Percentiles rank a stretch among this genome's conserved stretches.
phyloP scores from a whole-genome alignment of 176 grass and related monocot species.

The Oryza meridionalis region DNA sequence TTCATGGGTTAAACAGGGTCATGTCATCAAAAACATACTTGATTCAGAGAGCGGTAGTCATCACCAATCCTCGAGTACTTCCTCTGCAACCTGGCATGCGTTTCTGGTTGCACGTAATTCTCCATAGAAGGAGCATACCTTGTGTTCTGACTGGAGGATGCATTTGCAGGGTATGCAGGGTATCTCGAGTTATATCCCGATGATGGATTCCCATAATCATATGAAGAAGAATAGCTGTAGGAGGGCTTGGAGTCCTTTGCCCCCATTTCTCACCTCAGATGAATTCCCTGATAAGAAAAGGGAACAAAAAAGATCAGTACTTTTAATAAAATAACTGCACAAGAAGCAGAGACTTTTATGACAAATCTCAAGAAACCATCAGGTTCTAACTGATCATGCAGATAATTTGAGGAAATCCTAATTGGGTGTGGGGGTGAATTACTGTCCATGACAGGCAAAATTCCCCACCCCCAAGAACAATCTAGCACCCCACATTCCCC shows the following conservation, averaged over 20 bases:
- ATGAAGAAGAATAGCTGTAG: constrained; percentile 19
- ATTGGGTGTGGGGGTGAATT: neutral
- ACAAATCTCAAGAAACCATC: neutral
- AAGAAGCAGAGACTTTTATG: constrained; percentile 9
- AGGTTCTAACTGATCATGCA: neutral
- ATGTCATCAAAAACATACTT: constrained; percentile 51
- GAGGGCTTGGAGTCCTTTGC: constrained; percentile 55
- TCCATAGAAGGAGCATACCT: constrained; percentile 53
- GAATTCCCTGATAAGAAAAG: constrained; percentile 1
- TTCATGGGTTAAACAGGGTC: neutral
- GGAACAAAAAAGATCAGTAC: constrained; percentile 1
- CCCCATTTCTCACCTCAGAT: constrained; percentile 50
- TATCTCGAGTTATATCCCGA: constrained; percentile 57
- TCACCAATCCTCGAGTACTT: constrained; percentile 85
- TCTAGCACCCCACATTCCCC: neutral
- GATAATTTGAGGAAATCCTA: neutral
- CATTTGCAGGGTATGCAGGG: constrained; percentile 47
- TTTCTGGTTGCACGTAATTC: constrained; percentile 54
- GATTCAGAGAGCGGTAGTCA: constrained; percentile 73
- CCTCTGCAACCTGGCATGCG: constrained; percentile 54
- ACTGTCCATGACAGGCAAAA: neutral
- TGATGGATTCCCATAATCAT: constrained; percentile 49
- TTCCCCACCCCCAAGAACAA: neutral
- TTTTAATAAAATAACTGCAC: neutral
- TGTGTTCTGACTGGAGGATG: constrained; percentile 50